A percentile compares a stretch with the other conserved stretches of the same genome.
Evolutionary conservation across 73 alveolate species (phyloP).

Genomic region (Symbiodinium pilosum): DNA sequence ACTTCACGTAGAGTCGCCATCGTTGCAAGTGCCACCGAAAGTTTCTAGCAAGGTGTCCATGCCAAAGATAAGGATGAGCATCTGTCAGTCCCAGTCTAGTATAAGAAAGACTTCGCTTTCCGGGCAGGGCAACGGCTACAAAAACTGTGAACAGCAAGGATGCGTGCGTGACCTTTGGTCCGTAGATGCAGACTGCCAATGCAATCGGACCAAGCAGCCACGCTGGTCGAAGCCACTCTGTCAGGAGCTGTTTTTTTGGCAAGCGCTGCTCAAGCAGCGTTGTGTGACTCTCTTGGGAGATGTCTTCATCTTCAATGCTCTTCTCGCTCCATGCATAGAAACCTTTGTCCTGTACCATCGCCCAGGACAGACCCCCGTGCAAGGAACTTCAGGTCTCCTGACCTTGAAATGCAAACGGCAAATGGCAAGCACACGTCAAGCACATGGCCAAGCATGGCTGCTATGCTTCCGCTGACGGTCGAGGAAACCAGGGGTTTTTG

Average conservation of each 20-base stretch:
- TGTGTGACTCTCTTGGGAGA: not conserved
- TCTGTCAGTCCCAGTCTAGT: conserved; percentile 7
- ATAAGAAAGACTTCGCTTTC: conserved; percentile 33
- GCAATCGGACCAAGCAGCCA: conserved; percentile 55
- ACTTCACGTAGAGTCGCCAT: conserved; percentile 76
- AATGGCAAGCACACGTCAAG: not conserved
- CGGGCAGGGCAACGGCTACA: conserved; percentile 63
- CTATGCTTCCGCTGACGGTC: too few species aligned
- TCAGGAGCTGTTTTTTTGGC: not conserved
- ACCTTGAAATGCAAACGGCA: not conserved
- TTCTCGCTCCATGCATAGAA: not conserved
- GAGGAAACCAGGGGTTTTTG: not conserved
- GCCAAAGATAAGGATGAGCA: not conserved
- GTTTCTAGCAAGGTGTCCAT: not conserved
- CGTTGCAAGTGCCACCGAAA: conserved; percentile 82
- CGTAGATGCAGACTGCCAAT: conserved; percentile 70
- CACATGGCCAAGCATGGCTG: too few species aligned
- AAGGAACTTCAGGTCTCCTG: conserved; percentile 18
- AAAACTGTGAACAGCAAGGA: conserved; percentile 43
- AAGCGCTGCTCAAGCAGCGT: not conserved
- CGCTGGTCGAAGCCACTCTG: conserved; percentile 23
- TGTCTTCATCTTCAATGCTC: not conserved
- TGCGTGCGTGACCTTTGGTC: conserved; percentile 27
- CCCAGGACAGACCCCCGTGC: conserved; percentile 66
- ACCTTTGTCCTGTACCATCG: conserved; percentile 61